phyloP scores from a whole-genome alignment of 345 rosid genomes.

The Camelina hispida region DNA sequence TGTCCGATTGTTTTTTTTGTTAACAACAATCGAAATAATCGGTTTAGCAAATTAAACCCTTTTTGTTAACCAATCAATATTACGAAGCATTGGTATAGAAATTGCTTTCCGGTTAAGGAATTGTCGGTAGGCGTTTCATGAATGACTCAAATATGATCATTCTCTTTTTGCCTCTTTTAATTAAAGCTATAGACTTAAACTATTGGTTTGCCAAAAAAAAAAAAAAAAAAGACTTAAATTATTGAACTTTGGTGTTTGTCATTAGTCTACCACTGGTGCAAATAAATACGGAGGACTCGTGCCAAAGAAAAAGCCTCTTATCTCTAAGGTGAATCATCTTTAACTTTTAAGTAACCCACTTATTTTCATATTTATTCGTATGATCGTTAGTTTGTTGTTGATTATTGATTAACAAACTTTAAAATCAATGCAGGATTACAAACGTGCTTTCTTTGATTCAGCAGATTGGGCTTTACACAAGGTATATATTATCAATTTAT shows the following conservation, averaged over 20 bases:
- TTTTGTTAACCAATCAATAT: neutral
- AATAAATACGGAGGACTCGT: constrained; percentile 75
- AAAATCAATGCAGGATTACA: constrained; percentile 54
- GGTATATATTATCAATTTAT: constrained; percentile 47
- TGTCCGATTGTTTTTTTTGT: constrained; percentile 6
- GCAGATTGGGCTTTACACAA: constrained; percentile 91
- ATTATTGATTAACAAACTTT: neutral
- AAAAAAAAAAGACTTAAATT: no score
- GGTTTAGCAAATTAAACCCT: neutral
- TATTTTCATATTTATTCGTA: constrained; percentile 2
- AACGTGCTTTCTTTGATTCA: constrained; percentile 90
- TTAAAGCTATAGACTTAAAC: neutral
- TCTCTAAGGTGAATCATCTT: constrained; percentile 32
- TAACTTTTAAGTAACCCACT: neutral
- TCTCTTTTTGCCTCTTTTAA: constrained; percentile 2
- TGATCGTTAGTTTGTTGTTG: neutral
- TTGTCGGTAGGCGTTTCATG: constrained; percentile 11
- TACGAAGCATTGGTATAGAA: neutral
- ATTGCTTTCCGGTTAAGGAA: constrained; percentile 20
- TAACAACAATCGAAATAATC: neutral
- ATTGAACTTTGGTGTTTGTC: neutral
- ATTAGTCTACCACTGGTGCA: constrained; percentile 41
- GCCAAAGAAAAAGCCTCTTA: constrained; percentile 87
- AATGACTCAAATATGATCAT: neutral
- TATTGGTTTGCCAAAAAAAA: no score